Evolutionary conservation across 179 eudicot genomes (phyloP).

Genomic region (Pouteria campechiana): DNA sequence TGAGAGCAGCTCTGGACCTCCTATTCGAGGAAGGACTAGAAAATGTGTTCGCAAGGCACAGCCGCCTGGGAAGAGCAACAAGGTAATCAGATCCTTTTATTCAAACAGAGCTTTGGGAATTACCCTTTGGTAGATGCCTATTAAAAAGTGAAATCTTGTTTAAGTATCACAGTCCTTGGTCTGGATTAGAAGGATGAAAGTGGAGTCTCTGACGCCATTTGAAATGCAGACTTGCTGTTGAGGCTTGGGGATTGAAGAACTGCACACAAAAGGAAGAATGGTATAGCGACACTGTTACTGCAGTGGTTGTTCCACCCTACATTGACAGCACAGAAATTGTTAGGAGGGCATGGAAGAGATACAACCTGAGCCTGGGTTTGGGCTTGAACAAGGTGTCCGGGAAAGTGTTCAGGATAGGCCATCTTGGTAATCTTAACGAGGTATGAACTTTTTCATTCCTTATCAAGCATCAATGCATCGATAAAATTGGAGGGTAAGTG

Average conservation of each 20-base stretch:
- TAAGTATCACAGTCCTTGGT: no score
- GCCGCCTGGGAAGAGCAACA: slow-evolving; percentile 81
- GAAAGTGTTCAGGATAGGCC: slow-evolving; percentile 98
- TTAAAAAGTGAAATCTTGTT: no score
- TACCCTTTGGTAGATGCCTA: no score
- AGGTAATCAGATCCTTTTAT: slow-evolving; percentile 29
- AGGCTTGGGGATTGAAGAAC: slow-evolving; percentile 99
- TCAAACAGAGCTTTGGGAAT: no score
- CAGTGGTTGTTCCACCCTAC: slow-evolving; percentile 74
- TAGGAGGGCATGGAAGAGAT: slow-evolving; percentile 79
- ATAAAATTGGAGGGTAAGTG: no score
- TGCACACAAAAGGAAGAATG: slow-evolving; percentile 95
- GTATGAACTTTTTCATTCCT: slow-evolving; percentile 26
- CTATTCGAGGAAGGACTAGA: slow-evolving; percentile 95
- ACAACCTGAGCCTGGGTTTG: slow-evolving; percentile 93
- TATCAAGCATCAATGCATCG: no score
- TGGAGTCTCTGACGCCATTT: no score
- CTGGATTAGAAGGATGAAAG: no score
- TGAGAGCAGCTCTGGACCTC: slow-evolving; percentile 84
- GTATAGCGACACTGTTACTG: slow-evolving; percentile 97
- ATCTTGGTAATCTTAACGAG: slow-evolving; percentile 92
- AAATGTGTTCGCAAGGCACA: slow-evolving; percentile 85
- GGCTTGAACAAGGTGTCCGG: slow-evolving; percentile 99
- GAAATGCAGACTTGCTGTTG: slow-evolving; percentile 80
- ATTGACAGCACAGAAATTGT: slow-evolving; percentile 78